Evolutionary conservation across 2,329 filamentous ascomycete species (phyloP).

Genomic region (Didymosphaeria variabile): DNA sequence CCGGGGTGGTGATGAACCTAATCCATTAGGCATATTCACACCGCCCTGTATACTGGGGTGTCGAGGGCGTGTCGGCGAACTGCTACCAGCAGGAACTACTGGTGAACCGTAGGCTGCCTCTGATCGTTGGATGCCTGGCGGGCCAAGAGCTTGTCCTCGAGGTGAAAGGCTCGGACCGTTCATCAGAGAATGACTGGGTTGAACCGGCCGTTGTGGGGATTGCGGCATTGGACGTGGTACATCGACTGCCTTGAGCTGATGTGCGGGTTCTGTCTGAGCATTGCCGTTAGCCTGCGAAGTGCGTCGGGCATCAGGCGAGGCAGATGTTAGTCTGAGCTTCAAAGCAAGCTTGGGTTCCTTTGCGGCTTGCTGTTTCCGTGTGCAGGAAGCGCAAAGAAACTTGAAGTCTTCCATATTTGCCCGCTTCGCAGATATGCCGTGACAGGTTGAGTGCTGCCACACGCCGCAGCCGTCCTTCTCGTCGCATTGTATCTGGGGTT

Average conservation of each 20-base stretch:
- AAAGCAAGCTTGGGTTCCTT: conserved; percentile 70
- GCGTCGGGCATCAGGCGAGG: conserved; percentile 51
- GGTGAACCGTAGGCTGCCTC: conserved; percentile 49
- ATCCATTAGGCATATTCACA: conserved; percentile 32
- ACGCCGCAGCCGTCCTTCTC: conserved; percentile 74
- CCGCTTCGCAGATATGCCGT: conserved; percentile 79
- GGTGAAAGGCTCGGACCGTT: conserved; percentile 57
- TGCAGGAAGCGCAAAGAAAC: conserved; percentile 84
- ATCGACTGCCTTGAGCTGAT: conserved; percentile 30
- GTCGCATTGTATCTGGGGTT: conserved; percentile 93
- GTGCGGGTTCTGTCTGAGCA: conserved; percentile 18
- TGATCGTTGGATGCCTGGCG: conserved; percentile 51
- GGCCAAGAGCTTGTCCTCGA: conserved; percentile 54
- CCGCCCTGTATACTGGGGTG: conserved; percentile 30
- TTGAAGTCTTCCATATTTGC: conserved; percentile 93
- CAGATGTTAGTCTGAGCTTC: conserved; percentile 65
- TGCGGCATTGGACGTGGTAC: conserved; percentile 29
- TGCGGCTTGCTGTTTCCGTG: conserved; percentile 70
- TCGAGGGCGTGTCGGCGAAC: conserved; percentile 37
- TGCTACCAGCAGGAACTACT: conserved; percentile 36
- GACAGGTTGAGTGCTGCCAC: conserved; percentile 96
- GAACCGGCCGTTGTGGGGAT: conserved; percentile 29
- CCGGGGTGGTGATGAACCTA: conserved; percentile 46
- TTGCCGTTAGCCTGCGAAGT: conserved; percentile 30
- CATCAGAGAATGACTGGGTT: conserved; percentile 43